These are phyloP conservation scores for Ceratocystis variospora DNA, from an alignment of 2,329 filamentous ascomycete genomes.

Conservation along the genomic window DNA sequence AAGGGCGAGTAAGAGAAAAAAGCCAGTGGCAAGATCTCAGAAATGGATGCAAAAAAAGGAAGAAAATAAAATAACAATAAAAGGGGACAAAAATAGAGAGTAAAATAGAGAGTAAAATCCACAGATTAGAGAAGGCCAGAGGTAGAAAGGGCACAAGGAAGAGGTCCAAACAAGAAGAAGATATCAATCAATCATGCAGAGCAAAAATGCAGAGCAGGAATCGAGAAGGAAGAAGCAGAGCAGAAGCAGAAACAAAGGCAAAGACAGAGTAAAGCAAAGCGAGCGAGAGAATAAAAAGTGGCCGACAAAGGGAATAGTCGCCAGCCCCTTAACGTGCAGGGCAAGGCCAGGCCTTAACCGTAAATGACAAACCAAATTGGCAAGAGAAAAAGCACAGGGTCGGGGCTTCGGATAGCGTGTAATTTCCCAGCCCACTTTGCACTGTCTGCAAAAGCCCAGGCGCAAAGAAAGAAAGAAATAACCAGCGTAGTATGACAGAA, in stretches of 20 bases:
- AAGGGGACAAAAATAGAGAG: slow-evolving; percentile 1
- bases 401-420: slow-evolving; percentile 18
- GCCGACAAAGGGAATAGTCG: slow-evolving; percentile 15
- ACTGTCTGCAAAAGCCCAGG: not conserved
- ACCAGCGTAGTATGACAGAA: not conserved
- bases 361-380: slow-evolving; percentile 20
- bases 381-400: slow-evolving; percentile 19
- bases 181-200: not conserved
- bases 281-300: slow-evolving; percentile 14
- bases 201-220: slow-evolving; percentile 5
- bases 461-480: slow-evolving; percentile 3
- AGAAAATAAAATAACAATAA: not conserved
- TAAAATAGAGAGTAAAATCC: slow-evolving; percentile 4
- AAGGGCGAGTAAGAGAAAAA: not conserved
- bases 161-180: not conserved
- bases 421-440: slow-evolving; percentile 19
- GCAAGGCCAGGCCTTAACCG: slow-evolving; percentile 18
- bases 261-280: slow-evolving; percentile 6
- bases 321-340: slow-evolving; percentile 15
- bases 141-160: not conserved
- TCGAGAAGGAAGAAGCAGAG: slow-evolving; percentile 10
- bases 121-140: not conserved
- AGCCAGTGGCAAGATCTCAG: not conserved
- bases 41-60: slow-evolving; percentile 14
- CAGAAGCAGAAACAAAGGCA: slow-evolving; percentile 10